A percentile compares a stretch with the other conserved stretches of the same genome.
Conservation (phyloP, 345 rosid genomes). For the Garcia nutans region DNA sequence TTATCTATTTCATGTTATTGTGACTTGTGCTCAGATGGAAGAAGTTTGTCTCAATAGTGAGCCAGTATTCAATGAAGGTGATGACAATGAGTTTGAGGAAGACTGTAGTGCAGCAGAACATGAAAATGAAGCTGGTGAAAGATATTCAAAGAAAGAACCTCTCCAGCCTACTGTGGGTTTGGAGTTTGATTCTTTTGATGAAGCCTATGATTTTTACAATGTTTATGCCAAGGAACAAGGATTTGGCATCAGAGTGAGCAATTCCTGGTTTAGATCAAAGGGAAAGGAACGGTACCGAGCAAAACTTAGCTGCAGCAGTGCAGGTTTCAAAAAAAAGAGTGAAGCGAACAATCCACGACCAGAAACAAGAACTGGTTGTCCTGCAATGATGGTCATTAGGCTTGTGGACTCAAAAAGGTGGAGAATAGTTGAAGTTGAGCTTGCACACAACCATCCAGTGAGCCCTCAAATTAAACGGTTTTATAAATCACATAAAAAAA, state of each 20-base stretch:
- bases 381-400: constrained; percentile 47
- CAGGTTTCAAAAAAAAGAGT: constrained; percentile 52
- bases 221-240: constrained; percentile 47
- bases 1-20: background rate
- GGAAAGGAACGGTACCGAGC: constrained; percentile 49
- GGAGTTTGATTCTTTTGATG: constrained; percentile 53
- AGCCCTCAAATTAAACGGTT: constrained; percentile 41
- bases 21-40: constrained; percentile 40
- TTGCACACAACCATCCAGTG: constrained; percentile 45
- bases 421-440: constrained; percentile 51
- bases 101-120: constrained; percentile 20
- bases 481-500: constrained; percentile 45
- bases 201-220: constrained; percentile 48
- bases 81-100: constrained; percentile 38
- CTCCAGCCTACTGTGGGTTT: constrained; percentile 39
- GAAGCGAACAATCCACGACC: constrained; percentile 54
- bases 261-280: constrained; percentile 49
- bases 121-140: constrained; percentile 26
- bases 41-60: constrained; percentile 53
- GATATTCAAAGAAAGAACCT: constrained; percentile 23
- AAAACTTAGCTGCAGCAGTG: constrained; percentile 56
- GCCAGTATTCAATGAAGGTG: constrained; percentile 43
- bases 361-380: constrained; percentile 51
- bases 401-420: constrained; percentile 46
- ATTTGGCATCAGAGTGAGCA: constrained; percentile 54